Base-by-base conservation (phyloP, 768 basidiomycete species). In the Leccinum broughii region DNA sequence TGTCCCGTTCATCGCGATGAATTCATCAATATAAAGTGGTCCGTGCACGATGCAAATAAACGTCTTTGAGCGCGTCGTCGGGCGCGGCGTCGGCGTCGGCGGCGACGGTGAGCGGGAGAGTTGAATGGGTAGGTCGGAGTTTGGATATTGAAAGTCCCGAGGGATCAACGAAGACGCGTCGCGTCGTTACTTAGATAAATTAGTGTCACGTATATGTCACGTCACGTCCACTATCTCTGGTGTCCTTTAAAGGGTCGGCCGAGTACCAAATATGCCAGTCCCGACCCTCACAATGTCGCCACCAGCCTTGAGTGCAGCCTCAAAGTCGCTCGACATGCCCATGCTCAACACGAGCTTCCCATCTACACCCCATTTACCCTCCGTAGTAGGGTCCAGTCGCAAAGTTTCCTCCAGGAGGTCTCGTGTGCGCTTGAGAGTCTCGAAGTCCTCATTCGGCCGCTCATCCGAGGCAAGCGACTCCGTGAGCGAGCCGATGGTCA, bases 261-360 rank as follows among this genome's bases (percentile, higher is more conserved):
- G 77, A 57, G 81, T 75, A 0, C 95, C 95, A 70, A 96, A 96
- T 48, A 98, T 94, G 17, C 88, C 86, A 3, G 92, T 93, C 3
- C 96, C 96, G 6, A 98, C 94, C 51, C 97, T 76, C 1, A 98
- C 95, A 51, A 93, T 85, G 68, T 92, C 87, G 66, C 92, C 90
- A 1, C 95, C 96, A 13, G 86, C 85, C 71, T 79, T 82, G 53
- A 98, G 74, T 4, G 96, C 97, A 30, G 87, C 84, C 71, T 89
- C 92, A 68, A 94, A 98, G 68, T 98, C 96, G 62, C 87, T 89
- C 54, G 93, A 95, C 96, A 98, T 98, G 7, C 96, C 96, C 95
- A 97, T 98, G 59, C 92, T 93, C 71, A 93, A 68, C 66, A 88
- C 28, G 55, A 93, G 70, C 61, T 70, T 73, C 14, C 85, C 84